Evolutionary conservation across 768 basidiomycete species (phyloP).

Genomic region (Austroboletus festivus): DNA sequence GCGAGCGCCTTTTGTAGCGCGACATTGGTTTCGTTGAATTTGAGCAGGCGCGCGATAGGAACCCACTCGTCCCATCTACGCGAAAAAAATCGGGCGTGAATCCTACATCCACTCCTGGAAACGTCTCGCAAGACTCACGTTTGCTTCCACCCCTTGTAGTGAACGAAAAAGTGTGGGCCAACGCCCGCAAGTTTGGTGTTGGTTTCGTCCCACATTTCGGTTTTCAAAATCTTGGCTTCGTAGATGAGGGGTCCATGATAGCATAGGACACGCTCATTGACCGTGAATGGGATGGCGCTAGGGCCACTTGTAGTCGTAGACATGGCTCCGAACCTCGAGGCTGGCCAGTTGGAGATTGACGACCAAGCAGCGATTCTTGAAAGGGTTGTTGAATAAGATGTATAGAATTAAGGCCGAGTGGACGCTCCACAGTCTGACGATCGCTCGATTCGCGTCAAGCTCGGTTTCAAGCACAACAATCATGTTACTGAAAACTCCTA

Average conservation of each 20-base stretch:
- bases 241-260: conserved; percentile 96
- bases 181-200: conserved; percentile 54
- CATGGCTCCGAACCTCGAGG: too few species aligned
- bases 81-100: not conserved
- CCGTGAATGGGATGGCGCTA: conserved; percentile 37
- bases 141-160: conserved; percentile 99
- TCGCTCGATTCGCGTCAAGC: too few species aligned
- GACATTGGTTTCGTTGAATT: conserved; percentile 79
- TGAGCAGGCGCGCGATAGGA: conserved; percentile 72
- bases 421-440: too few species aligned
- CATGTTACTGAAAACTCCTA: too few species aligned
- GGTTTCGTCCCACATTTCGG: conserved; percentile 60
- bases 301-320: not conserved
- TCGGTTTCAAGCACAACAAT: too few species aligned
- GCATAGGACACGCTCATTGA: conserved; percentile 83
- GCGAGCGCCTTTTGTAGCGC: conserved; percentile 70
- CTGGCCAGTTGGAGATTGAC: too few species aligned
- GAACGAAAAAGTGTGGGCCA: conserved; percentile 90
- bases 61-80: conserved; percentile 56
- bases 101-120: too few species aligned
- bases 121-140: conserved; percentile 79
- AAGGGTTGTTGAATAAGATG: too few species aligned
- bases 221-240: conserved; percentile 86
- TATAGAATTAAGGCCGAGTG: too few species aligned
- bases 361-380: too few species aligned